Conservation (phyloP, 2,329 filamentous ascomycete genomes). For the Talaromyces sp. region DNA sequence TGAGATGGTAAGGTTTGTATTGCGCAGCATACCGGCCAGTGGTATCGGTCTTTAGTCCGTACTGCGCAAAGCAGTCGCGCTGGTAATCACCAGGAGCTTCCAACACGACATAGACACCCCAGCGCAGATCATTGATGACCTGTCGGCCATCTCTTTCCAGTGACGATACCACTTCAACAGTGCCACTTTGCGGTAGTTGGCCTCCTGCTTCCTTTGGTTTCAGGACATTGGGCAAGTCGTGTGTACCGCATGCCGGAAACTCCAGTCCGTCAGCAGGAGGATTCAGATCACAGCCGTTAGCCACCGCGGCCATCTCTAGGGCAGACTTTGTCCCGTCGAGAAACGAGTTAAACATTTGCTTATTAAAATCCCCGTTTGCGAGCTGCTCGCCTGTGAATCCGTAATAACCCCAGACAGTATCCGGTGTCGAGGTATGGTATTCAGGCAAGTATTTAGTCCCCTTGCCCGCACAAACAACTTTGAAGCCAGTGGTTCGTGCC, state of each 20-base stretch:
- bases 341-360: neutral
- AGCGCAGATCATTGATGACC: neutral
- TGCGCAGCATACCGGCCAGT: neutral
- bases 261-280: neutral
- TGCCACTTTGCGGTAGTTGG: neutral
- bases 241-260: neutral
- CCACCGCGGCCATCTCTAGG: neutral
- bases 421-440: neutral
- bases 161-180: neutral
- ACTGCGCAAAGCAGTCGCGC: neutral
- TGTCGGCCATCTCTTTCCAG: neutral
- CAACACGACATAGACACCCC: neutral
- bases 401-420: neutral
- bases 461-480: neutral
- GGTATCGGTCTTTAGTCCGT: neutral
- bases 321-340: neutral
- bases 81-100: neutral
- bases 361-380: neutral
- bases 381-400: neutral
- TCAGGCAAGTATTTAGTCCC: neutral
- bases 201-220: neutral
- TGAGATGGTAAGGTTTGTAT: neutral
- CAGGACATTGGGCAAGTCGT: neutral
- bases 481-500: neutral
- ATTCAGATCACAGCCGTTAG: neutral